phyloP scores from a whole-genome alignment of 495 filamentous ascomycete genomes.

The Aspergillus steynii region DNA sequence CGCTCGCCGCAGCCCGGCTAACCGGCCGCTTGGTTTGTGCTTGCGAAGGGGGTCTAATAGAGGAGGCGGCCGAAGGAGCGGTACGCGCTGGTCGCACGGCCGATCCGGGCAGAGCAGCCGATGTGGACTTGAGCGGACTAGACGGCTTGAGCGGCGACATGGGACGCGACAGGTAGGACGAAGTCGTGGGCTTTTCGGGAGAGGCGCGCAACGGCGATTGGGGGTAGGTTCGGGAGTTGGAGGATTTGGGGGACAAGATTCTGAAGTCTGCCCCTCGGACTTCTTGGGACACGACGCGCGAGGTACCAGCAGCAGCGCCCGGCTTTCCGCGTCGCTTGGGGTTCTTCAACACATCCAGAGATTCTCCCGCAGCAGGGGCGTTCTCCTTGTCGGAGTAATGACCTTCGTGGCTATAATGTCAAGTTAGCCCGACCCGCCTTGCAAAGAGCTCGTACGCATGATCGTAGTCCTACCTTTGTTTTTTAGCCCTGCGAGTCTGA shows the following conservation, averaged over 20 bases:
- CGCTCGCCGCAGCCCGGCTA: constrained; percentile 30
- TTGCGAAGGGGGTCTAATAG: constrained; percentile 30
- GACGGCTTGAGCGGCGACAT: constrained; percentile 56
- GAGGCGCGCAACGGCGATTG: constrained; percentile 55
- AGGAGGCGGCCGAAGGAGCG: constrained; percentile 32
- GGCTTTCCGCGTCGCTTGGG: constrained; percentile 61
- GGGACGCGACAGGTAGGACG: constrained; percentile 51
- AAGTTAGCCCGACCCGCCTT: constrained; percentile 13
- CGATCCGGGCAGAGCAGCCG: constrained; percentile 20
- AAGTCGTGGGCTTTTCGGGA: constrained; percentile 44
- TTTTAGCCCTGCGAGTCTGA: constrained; percentile 50
- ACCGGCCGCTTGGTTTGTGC: constrained; percentile 28
- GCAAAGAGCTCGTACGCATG: neutral
- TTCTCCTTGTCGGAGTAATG: constrained; percentile 79
- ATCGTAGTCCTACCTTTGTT: constrained; percentile 56
- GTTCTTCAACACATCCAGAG: constrained; percentile 47
- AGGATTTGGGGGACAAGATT: constrained; percentile 78
- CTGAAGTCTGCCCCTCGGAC: constrained; percentile 48
- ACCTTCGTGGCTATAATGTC: constrained; percentile 57
- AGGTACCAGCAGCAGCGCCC: constrained; percentile 36
- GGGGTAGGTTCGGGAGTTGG: constrained; percentile 70
- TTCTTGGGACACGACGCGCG: constrained; percentile 53
- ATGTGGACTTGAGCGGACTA: constrained; percentile 50
- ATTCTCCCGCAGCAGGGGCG: constrained; percentile 42
- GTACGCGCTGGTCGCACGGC: constrained; percentile 32